Evolutionary conservation across 2,329 filamentous ascomycete genomes (phyloP), one percentile per base, ranked within the genome.

Genomic region (Sarocladiaceae sp.): DNA sequence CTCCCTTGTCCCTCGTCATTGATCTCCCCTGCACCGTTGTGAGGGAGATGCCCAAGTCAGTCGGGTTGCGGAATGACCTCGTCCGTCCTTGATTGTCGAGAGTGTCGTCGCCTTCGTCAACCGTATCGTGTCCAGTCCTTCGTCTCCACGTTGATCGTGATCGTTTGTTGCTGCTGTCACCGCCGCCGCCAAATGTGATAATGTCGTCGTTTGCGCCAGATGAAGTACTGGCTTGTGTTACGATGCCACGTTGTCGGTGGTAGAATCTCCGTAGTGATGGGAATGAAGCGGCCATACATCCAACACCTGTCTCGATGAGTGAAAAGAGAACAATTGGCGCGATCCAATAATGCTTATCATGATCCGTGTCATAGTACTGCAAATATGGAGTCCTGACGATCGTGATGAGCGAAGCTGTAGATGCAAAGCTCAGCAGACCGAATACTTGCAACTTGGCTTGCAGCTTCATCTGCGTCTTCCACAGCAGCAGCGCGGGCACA

Each of bases 401-500:
- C n/a, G 58, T 60, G 49, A 56, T 58, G 52, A 60, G 54, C 2
- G 56, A 59, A 6, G 58, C 58, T 55, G 58, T 51, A 50, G 58
- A 60, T 2, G 56, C 57, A 31, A 60, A 60, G 5, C 57, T 59
- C 17, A 59, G 52, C 17, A 59, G 29, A 3, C 50, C 53, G 10
- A 54, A 47, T 11, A 60, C 53, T 47, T 55, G 49, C 1, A 58
- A 50, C 54, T 59, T 59, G 7, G 51, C 55, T 10, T 54, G 54
- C 2, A 54, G 42, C 50, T 62, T 59, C 61, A 67, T 66, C 51
- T 67, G 63, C 12, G 63, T 64, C 2, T 57, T 60, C 60, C 62
- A 68, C 4, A 69, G 53, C 17, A 69, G 59, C 3, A 67, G 40
- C 2, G 60, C 66, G 0, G 66, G 66, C 7, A 69, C 54, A 1